Base-by-base conservation (phyloP, 2,329 filamentous ascomycete genomes). In the Lomentospora prolificans region DNA sequence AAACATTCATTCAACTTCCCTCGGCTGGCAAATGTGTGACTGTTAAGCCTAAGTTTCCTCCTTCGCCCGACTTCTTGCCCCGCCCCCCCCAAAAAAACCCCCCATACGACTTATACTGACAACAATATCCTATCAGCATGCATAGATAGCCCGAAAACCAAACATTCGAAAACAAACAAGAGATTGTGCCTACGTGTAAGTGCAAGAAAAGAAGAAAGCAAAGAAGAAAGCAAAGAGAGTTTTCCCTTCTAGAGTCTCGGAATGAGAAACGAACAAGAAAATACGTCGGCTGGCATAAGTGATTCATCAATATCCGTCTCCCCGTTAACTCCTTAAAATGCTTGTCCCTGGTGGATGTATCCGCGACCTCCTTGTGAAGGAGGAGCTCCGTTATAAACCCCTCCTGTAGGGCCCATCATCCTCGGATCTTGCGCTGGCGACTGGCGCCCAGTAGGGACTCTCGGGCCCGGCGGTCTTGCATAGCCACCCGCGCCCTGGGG, bases 301-400 rank as follows among this genome's bases (percentile, higher is more conserved):
- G n/a, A 3, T 17, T 41, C 19, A 17, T 41, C 36, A 41, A 17
- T 14, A 19, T 50, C 41, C 17, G 8, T 28, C 17, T 31, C n/a
- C 44, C 52, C 36, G 24, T 28, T 3, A 22, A 19, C 6, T 24
- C 8, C 33, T 48, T 54, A 60, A 52, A 61, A 61, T 6, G 57
- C 44, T 22, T 50, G 30, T 10, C 53, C 53, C 28, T 55, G 44
- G 33, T 55, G 31, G 19, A 41, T 19, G 19, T 17, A 30, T 30
- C 53, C 53, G 19, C 25, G 28, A 7, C 53, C 50, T 14, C 51
- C 31, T 28, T 19, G 17, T 30, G 27, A 30, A 8, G 50, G 22
- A n/a, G 27, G 50, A 9, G 24, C 25, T 19, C 25, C 31, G 17
- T 33, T n/a, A 24, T 52, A 28, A 6, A 14, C 24, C 6, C 24